Conservation (phyloP, 2,329 filamentous ascomycete species). For the Diaporthe sp. region DNA sequence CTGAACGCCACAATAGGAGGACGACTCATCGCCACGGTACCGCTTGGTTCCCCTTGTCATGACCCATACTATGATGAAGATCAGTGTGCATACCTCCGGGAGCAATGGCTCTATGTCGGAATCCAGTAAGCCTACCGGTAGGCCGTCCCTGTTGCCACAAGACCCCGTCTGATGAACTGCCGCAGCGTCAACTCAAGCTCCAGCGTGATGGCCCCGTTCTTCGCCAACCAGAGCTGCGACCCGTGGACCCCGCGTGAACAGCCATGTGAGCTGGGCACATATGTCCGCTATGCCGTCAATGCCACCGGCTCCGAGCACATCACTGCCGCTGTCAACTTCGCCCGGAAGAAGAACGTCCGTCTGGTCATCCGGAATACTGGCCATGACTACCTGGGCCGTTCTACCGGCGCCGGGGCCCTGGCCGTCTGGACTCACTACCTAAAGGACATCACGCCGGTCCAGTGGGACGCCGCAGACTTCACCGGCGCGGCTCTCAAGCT, state of each 20-base stretch:
- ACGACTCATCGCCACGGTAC: slow-evolving; percentile 61
- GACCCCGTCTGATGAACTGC: neutral
- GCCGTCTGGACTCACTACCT: slow-evolving; percentile 64
- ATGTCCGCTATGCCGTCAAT: slow-evolving; percentile 47
- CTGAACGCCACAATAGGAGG: slow-evolving; percentile 65
- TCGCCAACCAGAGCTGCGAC: slow-evolving; percentile 43
- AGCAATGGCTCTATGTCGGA: slow-evolving; percentile 54
- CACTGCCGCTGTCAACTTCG: slow-evolving; percentile 49
- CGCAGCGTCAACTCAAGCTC: slow-evolving; percentile 47
- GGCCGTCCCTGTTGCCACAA: too few relatives aligned
- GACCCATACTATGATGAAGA: slow-evolving; percentile 53
- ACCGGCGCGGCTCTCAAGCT: slow-evolving; percentile 66
- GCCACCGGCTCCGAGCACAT: slow-evolving; percentile 42
- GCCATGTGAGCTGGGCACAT: slow-evolving; percentile 52
- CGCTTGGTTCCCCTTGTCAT: slow-evolving; percentile 62
- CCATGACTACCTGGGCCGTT: slow-evolving; percentile 53
- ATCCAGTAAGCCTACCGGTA: slow-evolving; percentile 49
- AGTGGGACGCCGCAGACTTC: slow-evolving; percentile 47
- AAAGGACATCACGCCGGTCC: slow-evolving; percentile 49
- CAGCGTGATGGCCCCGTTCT: slow-evolving; percentile 50
- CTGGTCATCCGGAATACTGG: slow-evolving; percentile 60
- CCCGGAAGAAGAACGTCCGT: slow-evolving; percentile 54
- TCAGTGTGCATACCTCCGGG: slow-evolving; percentile 52
- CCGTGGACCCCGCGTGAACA: slow-evolving; percentile 44
- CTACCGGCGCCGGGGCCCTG: slow-evolving; percentile 47